Evolutionary conservation across 2,329 filamentous ascomycete species (phyloP).

Genomic region (Colletotrichum brevisporum): DNA sequence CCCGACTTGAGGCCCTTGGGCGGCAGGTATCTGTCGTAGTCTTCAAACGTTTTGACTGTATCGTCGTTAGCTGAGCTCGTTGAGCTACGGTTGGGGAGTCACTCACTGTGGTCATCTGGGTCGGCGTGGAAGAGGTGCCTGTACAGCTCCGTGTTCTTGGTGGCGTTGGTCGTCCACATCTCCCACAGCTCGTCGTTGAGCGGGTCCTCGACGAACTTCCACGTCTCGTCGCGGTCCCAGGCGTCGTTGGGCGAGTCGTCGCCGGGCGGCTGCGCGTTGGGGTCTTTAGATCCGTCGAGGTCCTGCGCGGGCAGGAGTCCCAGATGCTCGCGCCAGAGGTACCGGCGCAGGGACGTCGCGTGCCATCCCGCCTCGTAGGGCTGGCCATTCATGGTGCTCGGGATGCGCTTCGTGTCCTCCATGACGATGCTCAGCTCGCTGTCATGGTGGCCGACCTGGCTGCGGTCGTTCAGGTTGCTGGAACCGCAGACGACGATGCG

Average conservation of each 20-base stretch:
- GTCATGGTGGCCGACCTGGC: conserved; percentile 90
- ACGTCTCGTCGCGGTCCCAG: conserved; percentile 71
- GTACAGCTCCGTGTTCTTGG: conserved; percentile 81
- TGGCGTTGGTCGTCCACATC: conserved; percentile 78
- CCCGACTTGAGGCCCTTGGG: conserved; percentile 81
- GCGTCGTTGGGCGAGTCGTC: conserved; percentile 76
- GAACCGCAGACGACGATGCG: conserved; percentile 87
- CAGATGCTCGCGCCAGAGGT: conserved; percentile 92
- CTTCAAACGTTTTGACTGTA: conserved; percentile 85
- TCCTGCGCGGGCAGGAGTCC: conserved; percentile 84
- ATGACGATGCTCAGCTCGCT: conserved; percentile 92
- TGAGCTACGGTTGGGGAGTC: conserved; percentile 4
- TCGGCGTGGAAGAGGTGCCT: conserved; percentile 88
- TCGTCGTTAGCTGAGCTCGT: conserved; percentile 34
- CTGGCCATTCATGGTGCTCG: conserved; percentile 83
- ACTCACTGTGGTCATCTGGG: conserved; percentile 84
- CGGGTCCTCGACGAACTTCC: conserved; percentile 79
- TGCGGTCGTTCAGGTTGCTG: conserved; percentile 92
- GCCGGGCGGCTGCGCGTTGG: conserved; percentile 81
- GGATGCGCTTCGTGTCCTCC: conserved; percentile 81
- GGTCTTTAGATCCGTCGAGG: conserved; percentile 75
- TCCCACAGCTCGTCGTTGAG: conserved; percentile 76
- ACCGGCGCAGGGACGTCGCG: conserved; percentile 83
- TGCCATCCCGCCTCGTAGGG: conserved; percentile 85
- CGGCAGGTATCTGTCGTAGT: conserved; percentile 86